A percentile compares a stretch with the other conserved stretches of the same genome.
Evolutionary conservation across 2,329 filamentous ascomycete genomes (phyloP).

Genomic region (Epichloe hybrida): DNA sequence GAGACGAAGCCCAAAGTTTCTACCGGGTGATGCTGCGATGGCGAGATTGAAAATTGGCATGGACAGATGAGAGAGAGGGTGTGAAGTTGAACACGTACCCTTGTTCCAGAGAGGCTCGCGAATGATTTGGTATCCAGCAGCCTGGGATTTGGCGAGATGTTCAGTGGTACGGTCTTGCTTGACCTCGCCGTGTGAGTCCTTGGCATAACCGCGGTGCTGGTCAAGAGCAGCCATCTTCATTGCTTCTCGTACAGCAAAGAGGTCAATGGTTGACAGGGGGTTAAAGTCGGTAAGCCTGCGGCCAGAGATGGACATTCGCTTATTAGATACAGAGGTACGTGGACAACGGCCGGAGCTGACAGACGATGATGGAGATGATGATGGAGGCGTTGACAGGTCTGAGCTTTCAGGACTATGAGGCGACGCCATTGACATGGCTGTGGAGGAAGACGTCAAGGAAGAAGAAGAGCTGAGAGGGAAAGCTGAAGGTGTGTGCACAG

Average conservation of each 20-base stretch:
- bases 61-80: background rate
- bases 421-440: slow-evolving; percentile 17
- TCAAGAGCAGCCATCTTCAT: slow-evolving; percentile 49
- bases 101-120: slow-evolving; percentile 52
- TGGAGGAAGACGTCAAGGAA: slow-evolving; percentile 7
- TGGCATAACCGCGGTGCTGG: slow-evolving; percentile 45
- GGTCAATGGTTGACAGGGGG: slow-evolving; percentile 43
- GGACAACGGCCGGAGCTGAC: slow-evolving; percentile 33
- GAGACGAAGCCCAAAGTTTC: background rate
- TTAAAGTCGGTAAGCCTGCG: slow-evolving; percentile 39
- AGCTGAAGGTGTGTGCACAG: background rate
- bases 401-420: slow-evolving; percentile 31
- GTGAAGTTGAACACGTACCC: slow-evolving; percentile 28
- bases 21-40: background rate
- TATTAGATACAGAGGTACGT: slow-evolving; percentile 37
- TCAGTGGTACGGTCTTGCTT: slow-evolving; percentile 40
- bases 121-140: slow-evolving; percentile 47
- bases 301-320: slow-evolving; percentile 36
- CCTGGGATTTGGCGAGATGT: slow-evolving; percentile 36
- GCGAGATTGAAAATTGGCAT: background rate
- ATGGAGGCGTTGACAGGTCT: slow-evolving; percentile 42
- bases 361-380: slow-evolving; percentile 36
- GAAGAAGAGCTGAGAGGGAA: slow-evolving; percentile 3
- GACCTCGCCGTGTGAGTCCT: slow-evolving; percentile 42
- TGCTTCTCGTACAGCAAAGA: slow-evolving; percentile 41